Percentiles rank a stretch among this genome's conserved stretches.
phyloP scores from a whole-genome alignment of 1,284 basidiomycete species.

The Clitocybe nebularis region DNA sequence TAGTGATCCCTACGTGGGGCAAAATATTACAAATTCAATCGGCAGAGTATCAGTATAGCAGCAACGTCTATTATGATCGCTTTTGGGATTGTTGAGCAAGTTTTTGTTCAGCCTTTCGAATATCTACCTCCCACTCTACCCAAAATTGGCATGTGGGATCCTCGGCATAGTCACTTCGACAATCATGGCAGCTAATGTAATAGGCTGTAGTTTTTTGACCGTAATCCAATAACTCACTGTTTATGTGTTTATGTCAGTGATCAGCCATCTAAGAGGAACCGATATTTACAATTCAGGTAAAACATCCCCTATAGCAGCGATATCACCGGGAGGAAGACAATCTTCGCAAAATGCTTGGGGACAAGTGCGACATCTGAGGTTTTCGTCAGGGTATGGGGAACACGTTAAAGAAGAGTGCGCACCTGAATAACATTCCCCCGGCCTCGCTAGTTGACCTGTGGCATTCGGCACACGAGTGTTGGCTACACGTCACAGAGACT shows the following conservation, averaged over 20 bases:
- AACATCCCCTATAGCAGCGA: conserved; percentile 47
- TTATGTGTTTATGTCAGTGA: conserved; percentile 6
- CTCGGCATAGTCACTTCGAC: conserved; percentile 22
- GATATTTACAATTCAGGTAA: conserved; percentile 53
- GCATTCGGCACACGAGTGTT: conserved; percentile 48
- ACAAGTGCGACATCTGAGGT: conserved; percentile 52
- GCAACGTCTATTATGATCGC: too few relatives aligned
- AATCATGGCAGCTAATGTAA: conserved; percentile 48
- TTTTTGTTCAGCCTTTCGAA: conserved; percentile 13
- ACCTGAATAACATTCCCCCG: conserved; percentile 53
- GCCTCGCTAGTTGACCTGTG: conserved; percentile 35
- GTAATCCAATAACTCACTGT: conserved; percentile 38
- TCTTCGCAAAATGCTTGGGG: conserved; percentile 58
- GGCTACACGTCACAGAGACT: conserved; percentile 34
- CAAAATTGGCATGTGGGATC: conserved; percentile 16
- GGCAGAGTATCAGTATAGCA: too few relatives aligned
- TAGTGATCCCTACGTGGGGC: too few relatives aligned
- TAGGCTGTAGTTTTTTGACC: conserved; percentile 33
- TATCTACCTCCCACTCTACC: conserved; percentile 16
- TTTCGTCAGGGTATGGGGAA: background rate
- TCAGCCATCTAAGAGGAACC: conserved; percentile 3
- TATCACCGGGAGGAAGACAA: conserved; percentile 45
- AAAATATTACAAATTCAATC: too few relatives aligned
- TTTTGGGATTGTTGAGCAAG: too few relatives aligned
- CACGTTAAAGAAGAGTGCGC: background rate